phyloP scores from a whole-genome alignment of 495 filamentous ascomycete genomes.

The Trichoderma parareesei region DNA sequence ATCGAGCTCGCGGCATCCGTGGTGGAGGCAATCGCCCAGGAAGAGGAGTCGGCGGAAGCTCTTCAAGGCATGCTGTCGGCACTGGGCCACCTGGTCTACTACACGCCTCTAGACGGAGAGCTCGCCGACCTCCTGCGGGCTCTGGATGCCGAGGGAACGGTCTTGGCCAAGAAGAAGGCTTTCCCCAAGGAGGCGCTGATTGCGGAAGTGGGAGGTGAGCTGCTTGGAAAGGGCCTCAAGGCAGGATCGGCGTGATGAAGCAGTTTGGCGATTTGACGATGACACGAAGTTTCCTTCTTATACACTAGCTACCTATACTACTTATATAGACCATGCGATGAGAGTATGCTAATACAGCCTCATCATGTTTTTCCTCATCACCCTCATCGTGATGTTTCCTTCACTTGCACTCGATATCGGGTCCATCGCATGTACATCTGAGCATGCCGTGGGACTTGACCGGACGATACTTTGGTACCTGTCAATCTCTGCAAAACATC shows the following conservation, averaged over 20 bases:
- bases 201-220: slow-evolving; percentile 45
- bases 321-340: too few relatives aligned
- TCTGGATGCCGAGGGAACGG: slow-evolving; percentile 57
- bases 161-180: slow-evolving; percentile 45
- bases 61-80: slow-evolving; percentile 64
- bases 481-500: not conserved
- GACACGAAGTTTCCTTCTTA: not conserved
- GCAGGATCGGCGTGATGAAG: slow-evolving; percentile 13
- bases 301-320: too few relatives aligned
- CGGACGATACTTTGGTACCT: not conserved
- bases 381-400: too few relatives aligned
- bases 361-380: too few relatives aligned
- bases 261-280: not conserved
- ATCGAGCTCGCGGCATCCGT: slow-evolving; percentile 71
- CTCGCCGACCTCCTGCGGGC: slow-evolving; percentile 64
- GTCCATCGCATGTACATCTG: not conserved
- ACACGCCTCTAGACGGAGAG: slow-evolving; percentile 56
- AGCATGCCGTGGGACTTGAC: not conserved
- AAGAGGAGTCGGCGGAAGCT: slow-evolving; percentile 60
- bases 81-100: slow-evolving; percentile 66
- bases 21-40: slow-evolving; percentile 63
- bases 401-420: too few relatives aligned
- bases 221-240: slow-evolving; percentile 34
- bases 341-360: too few relatives aligned
- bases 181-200: slow-evolving; percentile 50